phyloP scores from a whole-genome alignment of 352 stramenopile genomes.

The Thraustochytrium striatum region DNA sequence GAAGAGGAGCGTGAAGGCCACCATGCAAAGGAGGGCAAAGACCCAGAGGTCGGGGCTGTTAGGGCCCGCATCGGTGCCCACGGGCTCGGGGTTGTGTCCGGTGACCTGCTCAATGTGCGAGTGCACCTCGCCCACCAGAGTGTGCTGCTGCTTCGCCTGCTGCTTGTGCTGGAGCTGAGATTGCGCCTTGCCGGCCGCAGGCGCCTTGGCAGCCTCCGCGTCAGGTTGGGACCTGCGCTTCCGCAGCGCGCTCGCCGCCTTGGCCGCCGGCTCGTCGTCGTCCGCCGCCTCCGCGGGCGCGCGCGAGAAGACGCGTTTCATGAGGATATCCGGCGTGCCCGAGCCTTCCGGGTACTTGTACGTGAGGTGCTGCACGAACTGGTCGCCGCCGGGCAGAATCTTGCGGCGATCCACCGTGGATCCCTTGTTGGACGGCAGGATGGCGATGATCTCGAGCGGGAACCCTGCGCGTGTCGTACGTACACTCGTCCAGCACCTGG shows the following conservation, averaged over 20 bases:
- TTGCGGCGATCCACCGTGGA: conserved; percentile 22
- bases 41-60: conserved; percentile 38
- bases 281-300: background rate
- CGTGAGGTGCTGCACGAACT: conserved; percentile 18
- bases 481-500: conserved; percentile 24
- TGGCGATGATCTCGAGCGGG: conserved; percentile 12
- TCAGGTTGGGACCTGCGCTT: background rate
- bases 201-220: background rate
- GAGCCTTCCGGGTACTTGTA: conserved; percentile 19
- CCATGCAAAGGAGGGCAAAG: background rate
- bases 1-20: background rate
- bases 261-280: background rate
- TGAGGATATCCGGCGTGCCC: conserved; percentile 38
- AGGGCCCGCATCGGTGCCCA: too few relatives aligned
- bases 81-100: background rate
- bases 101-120: background rate
- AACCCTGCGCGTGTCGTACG: background rate
- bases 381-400: background rate
- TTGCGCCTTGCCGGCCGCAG: too few relatives aligned
- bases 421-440: conserved; percentile 1
- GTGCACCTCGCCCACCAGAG: background rate
- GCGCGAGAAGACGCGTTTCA: conserved; percentile 16
- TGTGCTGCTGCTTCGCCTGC: background rate
- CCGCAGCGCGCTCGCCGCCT: background rate
- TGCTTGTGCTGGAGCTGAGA: background rate